Base-by-base conservation (phyloP, 257 asterid species). In the Galeopsis tetrahit region DNA sequence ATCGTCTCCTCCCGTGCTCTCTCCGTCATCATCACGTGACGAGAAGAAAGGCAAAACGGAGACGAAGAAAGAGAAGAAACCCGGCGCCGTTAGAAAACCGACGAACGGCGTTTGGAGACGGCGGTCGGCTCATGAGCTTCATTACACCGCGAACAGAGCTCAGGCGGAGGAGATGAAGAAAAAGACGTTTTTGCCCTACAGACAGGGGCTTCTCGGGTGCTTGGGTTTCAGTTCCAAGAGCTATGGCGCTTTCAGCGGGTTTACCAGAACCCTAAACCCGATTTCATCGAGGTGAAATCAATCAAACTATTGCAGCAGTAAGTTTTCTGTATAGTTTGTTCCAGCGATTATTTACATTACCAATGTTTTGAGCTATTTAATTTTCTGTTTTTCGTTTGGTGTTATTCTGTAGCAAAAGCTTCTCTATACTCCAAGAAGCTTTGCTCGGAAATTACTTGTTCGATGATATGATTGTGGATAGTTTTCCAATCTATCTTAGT, bases 151-250 rank as follows among this genome's bases (percentile, higher is more conserved):
- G 1, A 86, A 90, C 70, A 78, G 98, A 75, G 98, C 97, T 56
- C 97, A 95, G 66, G 93, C 99, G 46, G 99, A 92, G 83, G 99
- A 95, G 86, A 81, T 95, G 97, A 92, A 90, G 96, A 95, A 80
- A 77, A 92, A 90, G 90, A 95, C 99, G 36, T 95, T 84, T 74
- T 82, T 95, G 76, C 99, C 99, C 2, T 95, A 95, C 73, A 55
- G 92, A 70, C 97, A 88, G 71, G 98, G 99, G 3, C 72, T 95
- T 63, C 81, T 95, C 10, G 99, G 98, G 4, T 95, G 98, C 83
- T 79, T 95, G 56, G 99, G 98, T 1, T 92, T 95, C 77, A 90
- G 94, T 59, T 92, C 99, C 6, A 95, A 92, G 80, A 87, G 97
- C 42, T 95, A 95, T 63, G 96, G 98, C 31, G 93, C 96, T 36